Conservation (phyloP, 1,284 basidiomycete species). For the Microbotryum silenes-acaulis region DNA sequence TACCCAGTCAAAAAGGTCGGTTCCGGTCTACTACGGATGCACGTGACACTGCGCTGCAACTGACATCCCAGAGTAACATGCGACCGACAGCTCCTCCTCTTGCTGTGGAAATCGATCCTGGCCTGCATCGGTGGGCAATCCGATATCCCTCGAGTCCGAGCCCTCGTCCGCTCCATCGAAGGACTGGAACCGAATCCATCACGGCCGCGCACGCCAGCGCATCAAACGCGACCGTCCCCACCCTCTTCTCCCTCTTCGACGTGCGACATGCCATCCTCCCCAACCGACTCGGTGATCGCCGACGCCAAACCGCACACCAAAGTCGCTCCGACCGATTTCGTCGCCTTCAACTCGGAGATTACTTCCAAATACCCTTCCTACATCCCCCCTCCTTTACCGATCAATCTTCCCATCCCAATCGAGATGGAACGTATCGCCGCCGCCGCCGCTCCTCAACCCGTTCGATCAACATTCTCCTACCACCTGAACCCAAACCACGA, state of each 20-base stretch:
- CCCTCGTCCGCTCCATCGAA: slow-evolving; percentile 69
- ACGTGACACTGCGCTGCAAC: background rate
- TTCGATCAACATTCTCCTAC: slow-evolving; percentile 55
- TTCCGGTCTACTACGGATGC: background rate
- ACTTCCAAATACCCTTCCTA: slow-evolving; percentile 88
- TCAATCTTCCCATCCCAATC: slow-evolving; percentile 36
- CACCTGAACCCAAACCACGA: slow-evolving; percentile 55
- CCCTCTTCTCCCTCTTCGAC: background rate
- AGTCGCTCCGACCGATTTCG: slow-evolving; percentile 71
- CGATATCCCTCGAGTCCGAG: slow-evolving; percentile 76
- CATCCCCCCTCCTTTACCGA: slow-evolving; percentile 18
- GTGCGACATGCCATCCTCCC: background rate
- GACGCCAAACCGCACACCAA: slow-evolving; percentile 26
- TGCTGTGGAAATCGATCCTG: slow-evolving; percentile 91
- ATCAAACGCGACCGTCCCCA: background rate
- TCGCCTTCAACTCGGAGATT: slow-evolving; percentile 77
- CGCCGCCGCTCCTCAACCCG: slow-evolving; percentile 80
- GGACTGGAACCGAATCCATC: slow-evolving; percentile 39
- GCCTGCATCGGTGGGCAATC: slow-evolving; percentile 86
- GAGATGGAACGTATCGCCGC: slow-evolving; percentile 61
- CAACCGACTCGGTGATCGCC: background rate
- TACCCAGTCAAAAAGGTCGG: slow-evolving; percentile 90
- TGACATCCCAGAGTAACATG: too few relatives aligned
- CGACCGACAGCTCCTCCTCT: slow-evolving; percentile 64
- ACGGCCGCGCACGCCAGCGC: background rate